Evolutionary conservation across 768 basidiomycete species (phyloP).

Genomic region (Cystobasidium tubakii): DNA sequence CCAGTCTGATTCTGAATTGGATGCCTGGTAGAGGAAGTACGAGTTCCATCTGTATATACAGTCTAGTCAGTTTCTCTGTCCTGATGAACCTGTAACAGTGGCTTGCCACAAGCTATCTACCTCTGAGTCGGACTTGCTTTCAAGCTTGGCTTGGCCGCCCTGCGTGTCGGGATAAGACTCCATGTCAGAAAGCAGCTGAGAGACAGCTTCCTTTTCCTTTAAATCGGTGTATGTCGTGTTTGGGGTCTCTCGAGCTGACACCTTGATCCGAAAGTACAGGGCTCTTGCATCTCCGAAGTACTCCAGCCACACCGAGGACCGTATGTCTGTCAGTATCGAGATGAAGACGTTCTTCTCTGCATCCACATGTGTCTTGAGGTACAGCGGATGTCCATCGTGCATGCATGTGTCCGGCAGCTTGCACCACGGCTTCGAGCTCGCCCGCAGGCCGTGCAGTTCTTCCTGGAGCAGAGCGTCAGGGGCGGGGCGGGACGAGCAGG

Average conservation of each 20-base stretch:
- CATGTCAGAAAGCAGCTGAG: not conserved
- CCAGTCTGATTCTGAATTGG: not conserved
- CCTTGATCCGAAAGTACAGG: conserved; percentile 7
- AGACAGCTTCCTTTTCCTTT: not conserved
- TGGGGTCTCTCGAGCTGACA: not conserved
- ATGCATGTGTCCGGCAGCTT: not conserved
- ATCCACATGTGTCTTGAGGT: conserved; percentile 7
- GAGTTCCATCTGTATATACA: conserved; percentile 3
- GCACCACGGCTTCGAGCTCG: conserved; percentile 4
- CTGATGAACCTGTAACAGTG: not conserved
- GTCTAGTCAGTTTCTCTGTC: not conserved
- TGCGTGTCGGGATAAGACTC: not conserved
- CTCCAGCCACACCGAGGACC: conserved; percentile 12
- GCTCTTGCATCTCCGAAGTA: conserved; percentile 12
- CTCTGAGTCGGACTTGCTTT: not conserved
- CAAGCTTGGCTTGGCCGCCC: not conserved
- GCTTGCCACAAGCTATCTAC: not conserved
- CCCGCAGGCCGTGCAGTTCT: not conserved
- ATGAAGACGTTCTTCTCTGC: not conserved
- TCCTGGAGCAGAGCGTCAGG: not conserved
- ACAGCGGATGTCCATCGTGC: not conserved
- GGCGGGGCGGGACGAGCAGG: not conserved
- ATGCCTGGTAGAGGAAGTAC: conserved; percentile 9
- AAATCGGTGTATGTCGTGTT: not conserved
- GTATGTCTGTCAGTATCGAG: conserved; percentile 21